Base-by-base conservation (phyloP, 768 basidiomycete genomes). In the Lyophyllum semitale region DNA sequence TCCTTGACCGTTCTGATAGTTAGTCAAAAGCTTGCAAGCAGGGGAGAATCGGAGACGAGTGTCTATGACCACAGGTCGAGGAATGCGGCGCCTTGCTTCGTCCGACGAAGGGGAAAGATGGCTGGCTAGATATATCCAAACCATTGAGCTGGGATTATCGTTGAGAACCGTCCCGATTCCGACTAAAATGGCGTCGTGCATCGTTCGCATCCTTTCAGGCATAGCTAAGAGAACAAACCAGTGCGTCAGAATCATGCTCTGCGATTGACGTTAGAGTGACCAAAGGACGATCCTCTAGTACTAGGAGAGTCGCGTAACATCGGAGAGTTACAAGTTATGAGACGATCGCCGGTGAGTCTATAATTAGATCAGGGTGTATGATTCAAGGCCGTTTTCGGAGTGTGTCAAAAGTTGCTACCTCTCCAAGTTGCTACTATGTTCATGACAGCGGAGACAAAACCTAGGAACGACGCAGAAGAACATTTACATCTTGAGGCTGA, bases 121-220 rank as follows among this genome's bases (percentile, higher is more conserved):
- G 26, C 84, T 83, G 45, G 82, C 88, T 89, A 41, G 44, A 51
- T n/a, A 3, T 5, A 56, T 40, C 68, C 84, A 60, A 62, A 92
- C 95, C 85, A 62, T 95, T 96, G n/a, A 99, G 77, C 65, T 97
- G 91, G 96, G 96, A 67, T 99, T 81, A 64, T 99, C 96, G 57
- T 93, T 92, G 42, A 93, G 71, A 20, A 91, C 86, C 0, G 96
- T 98, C 8, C 90, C 91, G 33, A 95, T 83, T 2, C 96, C 96
- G 42, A 99, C 79, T 13, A 99, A 73, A 56, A 99, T 98, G 8
- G 82, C 94, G 63, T 97, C 93, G 71, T 98, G 96, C 80, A 93
- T 83, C 0, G 92, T 80, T 58, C 96, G 78, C 84, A 98, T 85
- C 87, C 95, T 96, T 30, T 45, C 30, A 8, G 32, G 20, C 18